A percentile compares a stretch with the other conserved stretches of the same genome.
These are phyloP conservation scores for Rubus parviflorus DNA, from an alignment of 306 rosid genomes.

Conservation along the genomic window DNA sequence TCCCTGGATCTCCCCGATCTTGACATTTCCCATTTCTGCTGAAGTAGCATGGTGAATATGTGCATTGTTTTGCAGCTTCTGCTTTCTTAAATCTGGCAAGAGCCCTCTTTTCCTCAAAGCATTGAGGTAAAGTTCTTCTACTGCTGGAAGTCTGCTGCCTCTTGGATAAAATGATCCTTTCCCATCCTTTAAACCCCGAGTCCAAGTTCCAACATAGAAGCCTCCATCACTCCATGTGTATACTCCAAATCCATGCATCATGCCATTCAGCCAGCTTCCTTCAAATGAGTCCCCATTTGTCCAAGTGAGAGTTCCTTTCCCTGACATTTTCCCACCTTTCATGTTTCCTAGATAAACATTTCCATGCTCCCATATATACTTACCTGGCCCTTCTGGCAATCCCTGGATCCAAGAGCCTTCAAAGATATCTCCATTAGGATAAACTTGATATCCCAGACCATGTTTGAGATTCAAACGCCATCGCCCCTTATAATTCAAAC, in stretches of 20 bases:
- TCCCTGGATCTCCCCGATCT: constrained; percentile 61
- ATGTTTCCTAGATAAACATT: constrained; percentile 89
- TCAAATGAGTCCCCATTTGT: constrained; percentile 81
- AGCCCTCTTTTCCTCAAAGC: constrained; percentile 95
- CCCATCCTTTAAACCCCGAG: constrained; percentile 90
- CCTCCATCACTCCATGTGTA: constrained; percentile 96
- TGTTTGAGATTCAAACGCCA: constrained; percentile 93
- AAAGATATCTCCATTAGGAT: constrained; percentile 79
- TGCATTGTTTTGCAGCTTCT: constrained; percentile 44
- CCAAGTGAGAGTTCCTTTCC: constrained; percentile 98
- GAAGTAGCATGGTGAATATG: constrained; percentile 82
- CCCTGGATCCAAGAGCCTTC: constrained; percentile 99
- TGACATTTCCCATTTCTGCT: constrained; percentile 60
- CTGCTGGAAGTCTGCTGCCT: constrained; percentile 79
- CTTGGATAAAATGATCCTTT: constrained; percentile 91
- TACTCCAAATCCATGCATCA: constrained; percentile 94
- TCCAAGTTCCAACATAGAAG: constrained; percentile 97
- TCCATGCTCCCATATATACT: constrained; percentile 88
- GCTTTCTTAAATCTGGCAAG: constrained; percentile 84
- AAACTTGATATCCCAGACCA: constrained; percentile 88
- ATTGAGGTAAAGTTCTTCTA: constrained; percentile 83
- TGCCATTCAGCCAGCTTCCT: constrained; percentile 93
- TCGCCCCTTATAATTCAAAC: constrained; percentile 75
- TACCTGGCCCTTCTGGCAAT: constrained; percentile 91
- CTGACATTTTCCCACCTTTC: constrained; percentile 96